phyloP scores from a whole-genome alignment of 768 basidiomycete species.

The Strobilomyces dryophilus region DNA sequence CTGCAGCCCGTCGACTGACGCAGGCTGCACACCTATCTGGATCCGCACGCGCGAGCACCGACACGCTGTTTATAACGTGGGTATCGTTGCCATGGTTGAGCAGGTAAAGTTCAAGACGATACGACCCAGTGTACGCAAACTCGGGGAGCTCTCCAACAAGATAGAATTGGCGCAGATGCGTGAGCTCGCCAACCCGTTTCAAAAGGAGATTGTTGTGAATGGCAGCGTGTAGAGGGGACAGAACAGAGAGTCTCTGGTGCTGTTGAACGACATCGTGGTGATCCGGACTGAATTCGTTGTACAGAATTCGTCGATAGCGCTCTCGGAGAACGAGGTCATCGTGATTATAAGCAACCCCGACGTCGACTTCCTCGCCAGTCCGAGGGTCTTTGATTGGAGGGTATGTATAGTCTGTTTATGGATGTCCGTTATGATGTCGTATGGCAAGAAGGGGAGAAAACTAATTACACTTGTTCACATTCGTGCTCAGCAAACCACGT shows the following conservation, averaged over 20 bases:
- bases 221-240: not conserved
- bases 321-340: slow-evolving; percentile 1
- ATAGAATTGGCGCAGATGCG: slow-evolving; percentile 6
- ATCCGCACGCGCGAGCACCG: slow-evolving; percentile 8
- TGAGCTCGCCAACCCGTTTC: not conserved
- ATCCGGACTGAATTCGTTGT: slow-evolving; percentile 1
- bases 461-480: slow-evolving; percentile 5
- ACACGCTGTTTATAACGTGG: slow-evolving; percentile 14
- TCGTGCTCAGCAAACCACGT: slow-evolving; percentile 2
- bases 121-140: slow-evolving; percentile 17
- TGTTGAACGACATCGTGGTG: not conserved
- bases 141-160: slow-evolving; percentile 9
- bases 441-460: not conserved
- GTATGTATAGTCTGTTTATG: slow-evolving; percentile 17
- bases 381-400: slow-evolving; percentile 12
- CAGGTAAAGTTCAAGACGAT: slow-evolving; percentile 18
- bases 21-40: slow-evolving; percentile 10
- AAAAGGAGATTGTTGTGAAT: not conserved
- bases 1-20: slow-evolving; percentile 6
- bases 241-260: not conserved
- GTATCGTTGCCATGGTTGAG: not conserved
- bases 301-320: slow-evolving; percentile 4
- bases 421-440: not conserved
- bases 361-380: slow-evolving; percentile 5
- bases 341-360: slow-evolving; percentile 11